Evolutionary conservation across 2,329 filamentous ascomycete species (phyloP).

Genomic region (Aspergillus sp.): DNA sequence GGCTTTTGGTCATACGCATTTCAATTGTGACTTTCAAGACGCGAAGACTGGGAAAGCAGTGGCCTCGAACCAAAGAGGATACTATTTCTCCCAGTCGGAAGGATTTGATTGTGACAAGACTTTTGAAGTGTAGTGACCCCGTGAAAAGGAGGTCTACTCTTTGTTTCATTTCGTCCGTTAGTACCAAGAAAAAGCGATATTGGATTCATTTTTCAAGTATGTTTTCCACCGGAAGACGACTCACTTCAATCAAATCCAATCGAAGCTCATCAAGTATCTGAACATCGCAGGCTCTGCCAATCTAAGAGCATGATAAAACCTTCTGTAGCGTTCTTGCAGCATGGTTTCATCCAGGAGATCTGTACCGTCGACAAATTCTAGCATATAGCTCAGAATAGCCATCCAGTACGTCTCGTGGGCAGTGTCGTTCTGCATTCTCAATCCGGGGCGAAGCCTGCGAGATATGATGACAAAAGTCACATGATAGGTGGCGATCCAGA

Average conservation of each 20-base stretch:
- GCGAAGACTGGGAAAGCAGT: slow-evolving; percentile 21
- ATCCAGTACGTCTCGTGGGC: neutral
- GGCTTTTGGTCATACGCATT: slow-evolving; percentile 50
- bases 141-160: neutral
- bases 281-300: neutral
- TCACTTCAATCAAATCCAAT: neutral
- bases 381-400: neutral
- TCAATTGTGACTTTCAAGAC: slow-evolving; percentile 38
- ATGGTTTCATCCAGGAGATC: neutral
- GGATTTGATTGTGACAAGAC: slow-evolving; percentile 35
- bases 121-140: neutral
- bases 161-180: no score
- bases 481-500: no score
- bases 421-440: neutral
- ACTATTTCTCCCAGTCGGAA: slow-evolving; percentile 28
- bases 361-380: neutral
- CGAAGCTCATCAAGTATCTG: neutral
- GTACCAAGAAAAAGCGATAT: no score
- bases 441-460: no score
- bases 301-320: neutral
- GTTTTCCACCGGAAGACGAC: neutral
- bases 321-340: neutral
- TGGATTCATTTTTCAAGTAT: neutral
- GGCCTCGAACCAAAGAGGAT: slow-evolving; percentile 41
- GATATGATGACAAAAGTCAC: no score